phyloP scores from a whole-genome alignment of 192 early-diverging fungal genomes.

The Phycomyces nitens region DNA sequence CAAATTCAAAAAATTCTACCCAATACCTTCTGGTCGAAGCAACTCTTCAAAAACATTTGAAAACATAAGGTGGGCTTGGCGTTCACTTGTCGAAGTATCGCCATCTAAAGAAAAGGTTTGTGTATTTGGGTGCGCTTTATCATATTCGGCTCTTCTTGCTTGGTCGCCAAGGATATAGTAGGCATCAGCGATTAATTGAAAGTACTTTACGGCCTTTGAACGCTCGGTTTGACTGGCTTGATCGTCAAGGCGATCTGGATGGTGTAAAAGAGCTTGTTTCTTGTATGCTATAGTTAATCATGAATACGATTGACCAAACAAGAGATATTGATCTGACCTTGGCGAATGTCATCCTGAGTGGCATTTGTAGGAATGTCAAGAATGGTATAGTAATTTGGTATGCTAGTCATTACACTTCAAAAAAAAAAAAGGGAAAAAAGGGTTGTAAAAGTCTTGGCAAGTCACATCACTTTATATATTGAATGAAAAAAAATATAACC shows the following conservation, averaged over 20 bases:
- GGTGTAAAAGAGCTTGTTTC: constrained; percentile 28
- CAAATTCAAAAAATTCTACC: too few relatives aligned
- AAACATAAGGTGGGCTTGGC: constrained; percentile 25
- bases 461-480: too few relatives aligned
- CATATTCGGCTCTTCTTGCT: constrained; percentile 23
- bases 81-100: constrained; percentile 4
- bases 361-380: constrained; percentile 1
- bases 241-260: constrained; percentile 28
- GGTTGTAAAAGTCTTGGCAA: too few relatives aligned
- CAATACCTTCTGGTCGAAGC: constrained; percentile 29
- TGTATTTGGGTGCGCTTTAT: constrained; percentile 9
- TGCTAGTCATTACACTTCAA: constrained; percentile 2
- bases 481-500: too few relatives aligned
- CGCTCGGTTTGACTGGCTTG: constrained; percentile 11
- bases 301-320: background rate
- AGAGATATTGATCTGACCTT: constrained; percentile 2
- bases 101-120: background rate
- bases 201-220: constrained; percentile 20
- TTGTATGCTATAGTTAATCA: constrained; percentile 27
- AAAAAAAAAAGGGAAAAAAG: too few relatives aligned
- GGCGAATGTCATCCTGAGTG: constrained; percentile 17
- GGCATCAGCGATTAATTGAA: constrained; percentile 30
- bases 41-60: constrained; percentile 35
- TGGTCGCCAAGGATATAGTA: constrained; percentile 29
- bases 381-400: constrained; percentile 18